A percentile compares a stretch with the other conserved stretches of the same genome.
These are phyloP conservation scores for Rhipidocladum racemiflorum DNA, from an alignment of 176 grass and related monocot genomes.

Conservation along the genomic window DNA sequence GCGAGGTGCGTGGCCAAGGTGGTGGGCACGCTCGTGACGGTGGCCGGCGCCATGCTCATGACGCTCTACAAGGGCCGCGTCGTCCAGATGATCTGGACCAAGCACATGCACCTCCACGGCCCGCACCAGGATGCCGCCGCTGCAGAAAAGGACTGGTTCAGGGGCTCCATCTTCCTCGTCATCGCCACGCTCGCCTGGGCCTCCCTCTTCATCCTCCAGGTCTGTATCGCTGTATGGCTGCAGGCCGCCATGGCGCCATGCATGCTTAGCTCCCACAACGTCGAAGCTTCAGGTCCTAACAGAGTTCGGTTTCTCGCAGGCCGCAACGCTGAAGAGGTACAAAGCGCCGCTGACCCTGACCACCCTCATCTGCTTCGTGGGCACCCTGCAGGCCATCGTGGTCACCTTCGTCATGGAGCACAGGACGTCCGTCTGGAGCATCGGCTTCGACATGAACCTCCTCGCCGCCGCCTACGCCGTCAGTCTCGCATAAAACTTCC, in stretches of 20 bases:
- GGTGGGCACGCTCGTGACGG: constrained; percentile 77
- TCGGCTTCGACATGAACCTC: constrained; percentile 99
- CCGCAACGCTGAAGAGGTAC: constrained; percentile 73
- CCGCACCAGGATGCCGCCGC: constrained; percentile 16
- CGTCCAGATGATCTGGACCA: constrained; percentile 78
- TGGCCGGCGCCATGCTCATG: constrained; percentile 98
- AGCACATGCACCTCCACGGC: constrained; percentile 45
- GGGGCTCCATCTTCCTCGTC: constrained; percentile 89
- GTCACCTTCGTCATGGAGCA: constrained; percentile 87
- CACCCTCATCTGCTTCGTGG: constrained; percentile 81
- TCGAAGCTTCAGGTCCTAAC: neutral
- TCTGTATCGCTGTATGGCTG: neutral
- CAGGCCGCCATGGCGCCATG: neutral
- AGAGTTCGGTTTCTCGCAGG: constrained; percentile 21
- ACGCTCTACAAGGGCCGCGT: constrained; percentile 93
- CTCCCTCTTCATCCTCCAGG: constrained; percentile 95
- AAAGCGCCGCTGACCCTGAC: constrained; percentile 85
- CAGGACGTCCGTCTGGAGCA: constrained; percentile 60
- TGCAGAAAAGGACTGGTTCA: constrained; percentile 83
- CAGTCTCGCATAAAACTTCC: constrained; percentile 25
- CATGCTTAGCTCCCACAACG: neutral
- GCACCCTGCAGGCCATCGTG: constrained; percentile 89
- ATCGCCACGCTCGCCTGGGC: constrained; percentile 95
- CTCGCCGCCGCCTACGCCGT: constrained; percentile 95
- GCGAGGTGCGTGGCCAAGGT: constrained; percentile 88